Evolutionary conservation across 2,329 filamentous ascomycete genomes (phyloP), one percentile per base, ranked within the genome.

Genomic region (Fusarium continuum): DNA sequence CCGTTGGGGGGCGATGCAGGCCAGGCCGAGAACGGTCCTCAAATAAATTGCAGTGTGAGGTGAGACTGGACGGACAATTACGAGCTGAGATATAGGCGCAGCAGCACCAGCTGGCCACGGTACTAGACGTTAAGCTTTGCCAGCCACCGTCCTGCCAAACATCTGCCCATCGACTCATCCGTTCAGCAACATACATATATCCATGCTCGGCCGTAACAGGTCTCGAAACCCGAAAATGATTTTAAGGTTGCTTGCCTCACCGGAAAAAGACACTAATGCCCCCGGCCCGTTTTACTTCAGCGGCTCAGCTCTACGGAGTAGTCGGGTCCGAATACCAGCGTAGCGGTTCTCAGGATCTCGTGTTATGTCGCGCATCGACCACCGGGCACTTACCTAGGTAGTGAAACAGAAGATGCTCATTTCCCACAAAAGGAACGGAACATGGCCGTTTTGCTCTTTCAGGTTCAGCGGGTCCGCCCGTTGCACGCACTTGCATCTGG

Each of bases 41-140:
- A 22, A 31, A 50, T 55, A 43, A 58, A 32, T 58, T 41, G 13
- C 39, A n/a, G 20, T 50, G 7, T 35, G 22, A 11, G 5, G 25
- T 23, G 13, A 58, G 22, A 59, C 41, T 41, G 19, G 26, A 55
- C 17, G 53, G 55, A 58, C 28, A 17, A 58, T 58, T 59, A 59
- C 7, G 22, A 50, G 55, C 35, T 57, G 54, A 57, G 41, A 50
- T 57, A 57, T 57, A 57, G 38, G 29, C n/a, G n/a, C n/a, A n/a
- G n/a, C n/a, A n/a, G n/a, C n/a, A n/a, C n/a, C n/a, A n/a, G n/a
- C n/a, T n/a, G n/a, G n/a, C n/a, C n/a, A n/a, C n/a, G n/a, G n/a
- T n/a, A n/a, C n/a, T n/a, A n/a, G n/a, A n/a, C n/a, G n/a, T n/a
- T n/a, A n/a, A n/a, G n/a, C n/a, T n/a, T n/a, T n/a, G n/a, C n/a